These are phyloP conservation scores for Pilatotrama ljubarskyi DNA, from an alignment of 768 basidiomycete species.

Conservation along the genomic window DNA sequence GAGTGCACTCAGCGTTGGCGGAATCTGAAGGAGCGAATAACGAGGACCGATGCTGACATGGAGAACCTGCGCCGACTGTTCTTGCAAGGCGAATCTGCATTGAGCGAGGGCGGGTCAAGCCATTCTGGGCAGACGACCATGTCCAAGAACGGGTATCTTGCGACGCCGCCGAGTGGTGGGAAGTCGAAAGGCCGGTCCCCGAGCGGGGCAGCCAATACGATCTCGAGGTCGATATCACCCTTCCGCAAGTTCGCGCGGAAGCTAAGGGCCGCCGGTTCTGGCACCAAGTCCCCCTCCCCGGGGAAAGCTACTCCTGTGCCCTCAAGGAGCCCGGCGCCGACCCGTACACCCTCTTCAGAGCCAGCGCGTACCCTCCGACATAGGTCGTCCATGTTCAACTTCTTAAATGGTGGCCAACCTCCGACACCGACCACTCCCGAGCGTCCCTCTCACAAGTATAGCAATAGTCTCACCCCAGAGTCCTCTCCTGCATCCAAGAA, in stretches of 20 bases:
- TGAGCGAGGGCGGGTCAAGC: slow-evolving; percentile 72
- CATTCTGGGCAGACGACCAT: slow-evolving; percentile 50
- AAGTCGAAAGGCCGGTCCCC: slow-evolving; percentile 39
- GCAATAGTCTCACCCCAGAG: slow-evolving; percentile 70
- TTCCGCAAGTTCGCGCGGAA: slow-evolving; percentile 76
- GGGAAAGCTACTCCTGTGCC: slow-evolving; percentile 36
- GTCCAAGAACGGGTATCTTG: slow-evolving; percentile 60
- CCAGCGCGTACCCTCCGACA: slow-evolving; percentile 53
- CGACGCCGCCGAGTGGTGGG: slow-evolving; percentile 59
- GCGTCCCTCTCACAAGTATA: slow-evolving; percentile 64
- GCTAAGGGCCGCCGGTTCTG: slow-evolving; percentile 49
- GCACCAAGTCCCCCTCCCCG: slow-evolving; percentile 34
- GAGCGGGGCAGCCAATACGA: slow-evolving; percentile 45
- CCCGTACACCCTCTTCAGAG: slow-evolving; percentile 54
- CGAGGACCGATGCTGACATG: slow-evolving; percentile 82
- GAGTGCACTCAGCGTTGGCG: slow-evolving; percentile 89
- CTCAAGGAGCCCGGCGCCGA: slow-evolving; percentile 41
- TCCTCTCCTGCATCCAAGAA: slow-evolving; percentile 53
- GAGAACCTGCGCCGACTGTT: slow-evolving; percentile 64
- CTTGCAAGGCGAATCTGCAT: slow-evolving; percentile 41
- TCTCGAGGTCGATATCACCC: slow-evolving; percentile 80
- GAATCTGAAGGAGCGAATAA: slow-evolving; percentile 75
- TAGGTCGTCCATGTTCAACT: slow-evolving; percentile 62
- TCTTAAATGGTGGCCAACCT: slow-evolving; percentile 42
- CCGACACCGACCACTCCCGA: slow-evolving; percentile 54